Evolutionary conservation across 306 rosid species (phyloP), one percentile per base, ranked within the genome.

Genomic region (Canavalia gladiata): DNA sequence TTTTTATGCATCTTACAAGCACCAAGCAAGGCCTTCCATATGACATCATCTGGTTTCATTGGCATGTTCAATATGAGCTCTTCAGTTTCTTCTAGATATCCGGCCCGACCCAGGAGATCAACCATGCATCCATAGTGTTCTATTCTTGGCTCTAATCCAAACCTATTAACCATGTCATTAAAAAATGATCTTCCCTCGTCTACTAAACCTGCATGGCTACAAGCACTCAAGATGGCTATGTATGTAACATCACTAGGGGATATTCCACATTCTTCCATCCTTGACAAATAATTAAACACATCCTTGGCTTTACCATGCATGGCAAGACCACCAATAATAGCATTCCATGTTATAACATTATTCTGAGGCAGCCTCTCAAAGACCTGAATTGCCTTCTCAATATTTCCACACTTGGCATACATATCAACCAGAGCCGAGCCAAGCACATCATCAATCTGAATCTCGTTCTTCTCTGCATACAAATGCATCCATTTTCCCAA

Each of bases 51-150:
- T 4, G 89, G 69, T 83, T 60, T 78, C 46, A 92, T 74, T 52
- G 94, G 90, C 92, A 94, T 89, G 79, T 84, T 89, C 66, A 65
- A 13, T 72, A 91, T 84, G 66, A 91, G 89, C 78, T 87, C 83
- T 77, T 94, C 88, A 4, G 97, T 94, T 81, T 94, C 98, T 89
- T 92, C 84, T 10, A 94, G 82, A 84, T 74, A 66, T 13, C 92
- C 91, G 0, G 95, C 95, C 29, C 94, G 91, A 29, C 94, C 94
- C 3, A 94, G 67, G 35, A 90, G 89, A 75, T 94, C 97, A 51
- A 94, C 95, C 98, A 91, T 87, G 76, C 98, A 94, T 7, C 91
- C 92, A 55, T 91, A 94, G 81, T 92, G 98, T 75, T 94, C 94
- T 55, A 94, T 82, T 76, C 90, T 88, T 56, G 94, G 94, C 84